A percentile compares a stretch with the other conserved stretches of the same genome.
phyloP scores from a whole-genome alignment of 1,284 basidiomycete genomes.

The Cryptococcus sp. region DNA sequence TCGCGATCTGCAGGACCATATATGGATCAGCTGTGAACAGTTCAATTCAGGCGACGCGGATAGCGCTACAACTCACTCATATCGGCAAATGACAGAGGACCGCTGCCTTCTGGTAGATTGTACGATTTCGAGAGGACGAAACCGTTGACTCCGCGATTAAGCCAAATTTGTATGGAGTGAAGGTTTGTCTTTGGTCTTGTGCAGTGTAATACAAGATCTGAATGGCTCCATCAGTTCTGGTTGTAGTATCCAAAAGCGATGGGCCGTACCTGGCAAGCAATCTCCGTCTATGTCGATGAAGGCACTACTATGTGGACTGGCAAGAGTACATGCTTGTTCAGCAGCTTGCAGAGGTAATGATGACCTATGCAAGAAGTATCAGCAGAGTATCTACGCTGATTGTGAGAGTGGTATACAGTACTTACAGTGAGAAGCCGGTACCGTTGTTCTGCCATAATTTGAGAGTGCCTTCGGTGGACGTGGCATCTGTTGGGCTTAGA shows the following conservation, averaged over 20 bases:
- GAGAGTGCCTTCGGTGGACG: slow-evolving; percentile 6
- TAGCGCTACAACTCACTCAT: slow-evolving; percentile 64
- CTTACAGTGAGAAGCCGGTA: slow-evolving; percentile 25
- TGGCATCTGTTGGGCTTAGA: slow-evolving; percentile 54
- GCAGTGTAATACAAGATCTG: slow-evolving; percentile 89
- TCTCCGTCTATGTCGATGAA: slow-evolving; percentile 96
- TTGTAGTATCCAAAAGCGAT: background rate
- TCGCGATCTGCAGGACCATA: slow-evolving; percentile 70
- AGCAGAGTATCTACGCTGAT: background rate
- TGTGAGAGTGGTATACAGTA: background rate
- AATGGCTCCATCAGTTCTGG: slow-evolving; percentile 1
- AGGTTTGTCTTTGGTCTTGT: slow-evolving; percentile 56
- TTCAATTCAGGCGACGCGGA: background rate
- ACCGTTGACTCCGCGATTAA: slow-evolving; percentile 73
- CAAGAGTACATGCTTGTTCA: slow-evolving; percentile 63
- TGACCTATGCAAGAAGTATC: slow-evolving; percentile 13
- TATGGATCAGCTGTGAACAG: background rate
- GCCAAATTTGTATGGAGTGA: slow-evolving; percentile 85
- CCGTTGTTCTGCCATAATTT: slow-evolving; percentile 36
- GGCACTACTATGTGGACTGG: slow-evolving; percentile 90
- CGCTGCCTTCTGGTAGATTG: slow-evolving; percentile 72
- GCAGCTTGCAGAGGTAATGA: slow-evolving; percentile 40
- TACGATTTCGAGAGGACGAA: slow-evolving; percentile 72
- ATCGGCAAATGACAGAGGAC: slow-evolving; percentile 85
- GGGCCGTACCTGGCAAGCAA: slow-evolving; percentile 75